Conservation (phyloP, 1,139 yeast genomes). For the Taphrina confusa region DNA sequence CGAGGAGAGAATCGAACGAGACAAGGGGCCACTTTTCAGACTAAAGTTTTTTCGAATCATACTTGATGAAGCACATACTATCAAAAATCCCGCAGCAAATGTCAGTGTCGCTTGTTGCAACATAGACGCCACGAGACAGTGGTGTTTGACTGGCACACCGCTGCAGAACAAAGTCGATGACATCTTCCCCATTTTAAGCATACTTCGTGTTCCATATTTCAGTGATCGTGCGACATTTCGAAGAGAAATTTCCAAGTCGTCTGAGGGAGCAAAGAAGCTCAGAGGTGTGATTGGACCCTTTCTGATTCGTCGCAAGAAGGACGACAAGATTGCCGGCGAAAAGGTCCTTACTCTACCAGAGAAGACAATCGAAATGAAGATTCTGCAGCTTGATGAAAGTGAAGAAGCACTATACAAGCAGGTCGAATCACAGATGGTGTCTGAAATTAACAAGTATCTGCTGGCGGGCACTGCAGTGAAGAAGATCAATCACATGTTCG, state of each 20-base stretch:
- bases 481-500: slow-evolving; percentile 90
- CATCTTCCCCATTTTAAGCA: slow-evolving; percentile 79
- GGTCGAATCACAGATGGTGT: slow-evolving; percentile 77
- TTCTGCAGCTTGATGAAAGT: slow-evolving; percentile 85
- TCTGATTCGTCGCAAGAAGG: slow-evolving; percentile 90
- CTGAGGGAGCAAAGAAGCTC: slow-evolving; percentile 73
- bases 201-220: slow-evolving; percentile 23
- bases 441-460: slow-evolving; percentile 81
- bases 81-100: slow-evolving; percentile 88
- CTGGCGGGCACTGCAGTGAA: slow-evolving; percentile 93
- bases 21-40: slow-evolving; percentile 25
- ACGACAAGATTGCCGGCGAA: slow-evolving; percentile 88
- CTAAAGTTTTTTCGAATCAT: slow-evolving; percentile 73
- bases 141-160: slow-evolving; percentile 96
- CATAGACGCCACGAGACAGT: slow-evolving; percentile 67
- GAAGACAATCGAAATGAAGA: slow-evolving; percentile 79
- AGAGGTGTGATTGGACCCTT: slow-evolving; percentile 70
- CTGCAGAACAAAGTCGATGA: slow-evolving; percentile 95
- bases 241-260: slow-evolving; percentile 59
- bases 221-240: slow-evolving; percentile 9
- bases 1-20: slow-evolving; percentile 20
- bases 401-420: slow-evolving; percentile 89
- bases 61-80: slow-evolving; percentile 94
- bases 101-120: slow-evolving; percentile 89
- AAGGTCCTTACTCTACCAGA: slow-evolving; percentile 80